Evolutionary conservation across 2,329 filamentous ascomycete genomes (phyloP), one percentile per base, ranked within the genome.

Genomic region (Colletotrichum shisoi): DNA sequence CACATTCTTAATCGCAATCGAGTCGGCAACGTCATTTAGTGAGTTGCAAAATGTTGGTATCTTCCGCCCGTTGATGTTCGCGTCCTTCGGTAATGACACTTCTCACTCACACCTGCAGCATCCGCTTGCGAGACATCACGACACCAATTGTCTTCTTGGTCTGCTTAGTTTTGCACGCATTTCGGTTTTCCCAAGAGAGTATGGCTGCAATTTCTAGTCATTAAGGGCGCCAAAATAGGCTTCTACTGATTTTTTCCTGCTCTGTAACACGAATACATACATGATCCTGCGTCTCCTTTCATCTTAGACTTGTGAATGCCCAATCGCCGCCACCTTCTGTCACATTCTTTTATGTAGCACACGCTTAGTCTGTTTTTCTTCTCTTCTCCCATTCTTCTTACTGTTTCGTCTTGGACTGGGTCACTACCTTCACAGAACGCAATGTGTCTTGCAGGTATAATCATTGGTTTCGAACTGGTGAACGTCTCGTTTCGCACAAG

Each of bases 401-500:
- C 17, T 12, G 21, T 13, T 39, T 34, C 31, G 31, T 6, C 34
- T 39, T 53, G 34, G 24, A 53, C n/a, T 53, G 34, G n/a, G 34
- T 53, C 6, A 53, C 9, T n/a, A 11, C 31, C 34, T 53, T 4
- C 24, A 27, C 24, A 27, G 8, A 39, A 39, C 8, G n/a, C n/a
- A 53, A 53, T 53, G 4, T 53, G 27, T 4, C n/a, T 53, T 53
- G 34, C 8, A 6, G 17, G 27, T 8, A 53, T 53, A 9, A 40
- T 17, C 39, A 17, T n/a, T 9, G 34, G 24, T 53, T 11, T 53
- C 11, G 34, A 19, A 24, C 34, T 40, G 12, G 31, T 53, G 34
- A 53, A 53, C n/a, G 34, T 53, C 51, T 37, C 39, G 12, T 53
- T n/a, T 53, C n/a, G n/a, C n/a, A 53, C n/a, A 21, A 8, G 19